Evolutionary conservation across 768 basidiomycete genomes (phyloP).

Genomic region (Psilocybe cubensis): DNA sequence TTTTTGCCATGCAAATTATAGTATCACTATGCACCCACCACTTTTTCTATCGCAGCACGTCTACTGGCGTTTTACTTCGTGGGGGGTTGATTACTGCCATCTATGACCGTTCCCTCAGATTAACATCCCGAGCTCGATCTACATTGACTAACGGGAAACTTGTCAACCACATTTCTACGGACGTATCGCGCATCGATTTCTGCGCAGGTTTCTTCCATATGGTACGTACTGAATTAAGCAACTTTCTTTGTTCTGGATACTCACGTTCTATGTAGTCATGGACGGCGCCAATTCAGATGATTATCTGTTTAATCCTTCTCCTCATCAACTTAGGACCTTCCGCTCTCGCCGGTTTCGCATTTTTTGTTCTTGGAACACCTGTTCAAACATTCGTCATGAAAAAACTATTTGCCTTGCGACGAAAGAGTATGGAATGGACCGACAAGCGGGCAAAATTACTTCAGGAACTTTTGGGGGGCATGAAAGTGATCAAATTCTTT

Average conservation of each 20-base stretch:
- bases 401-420: constrained; percentile 65
- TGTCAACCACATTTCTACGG: constrained; percentile 93
- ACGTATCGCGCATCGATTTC: constrained; percentile 91
- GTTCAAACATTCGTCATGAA: constrained; percentile 77
- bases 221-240: constrained; percentile 28
- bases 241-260: not conserved
- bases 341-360: constrained; percentile 55
- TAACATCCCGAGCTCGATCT: constrained; percentile 80
- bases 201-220: constrained; percentile 82
- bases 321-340: constrained; percentile 73
- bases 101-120: constrained; percentile 74
- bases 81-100: constrained; percentile 88
- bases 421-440: constrained; percentile 84
- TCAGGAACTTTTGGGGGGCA: constrained; percentile 87
- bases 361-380: constrained; percentile 74
- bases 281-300: constrained; percentile 77
- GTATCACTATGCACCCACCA: constrained; percentile 75
- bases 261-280: not conserved
- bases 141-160: constrained; percentile 87
- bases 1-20: constrained; percentile 70
- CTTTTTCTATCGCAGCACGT: constrained; percentile 79
- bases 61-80: constrained; percentile 79
- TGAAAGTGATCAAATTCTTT: constrained; percentile 93
- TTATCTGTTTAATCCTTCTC: constrained; percentile 76
- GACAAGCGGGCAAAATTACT: constrained; percentile 89